Base-by-base conservation (phyloP, 1,284 basidiomycete species). In the Ceratobasidium sp. region DNA sequence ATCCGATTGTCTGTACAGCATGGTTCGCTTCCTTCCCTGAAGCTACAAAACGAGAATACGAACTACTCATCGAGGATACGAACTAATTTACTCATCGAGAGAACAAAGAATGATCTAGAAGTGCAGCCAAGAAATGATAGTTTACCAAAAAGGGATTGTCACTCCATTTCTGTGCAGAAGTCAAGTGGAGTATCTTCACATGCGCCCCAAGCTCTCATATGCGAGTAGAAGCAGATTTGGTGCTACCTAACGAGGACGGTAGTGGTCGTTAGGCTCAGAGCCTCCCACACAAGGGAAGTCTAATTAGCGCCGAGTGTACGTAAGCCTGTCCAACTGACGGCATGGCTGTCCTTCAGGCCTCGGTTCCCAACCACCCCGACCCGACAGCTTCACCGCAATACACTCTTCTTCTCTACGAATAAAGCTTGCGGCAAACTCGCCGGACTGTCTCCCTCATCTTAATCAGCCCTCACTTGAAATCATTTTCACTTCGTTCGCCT, bases 311-410 rank as follows among this genome's bases (percentile, higher is more conserved):
- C 50, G 50, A 20, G 17, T 52, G 33, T 33, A 52, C 50, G 50
- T 52, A 52, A 52, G 6, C 50, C 17, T 6, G 17, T n/a, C 50
- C 50, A 17, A 52, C 50, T 20, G 17, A 52, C 50, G 50, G 50
- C 50, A 52, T 52, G 50, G 50, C 50, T 52, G 50, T 52, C 50
- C 50, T 33, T 4, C 33, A 20, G 50, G 50, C n/a, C n/a, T 52
- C 50, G 50, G 50, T 52, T 52, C 50, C 50, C 50, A 52, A 52
- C 50, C 50, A 52, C 50, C 17, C 50, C 50, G 50, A 52, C 50
- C n/a, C n/a, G 17, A 20, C 50, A 52, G 6, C 50, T 52, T 52
- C 50, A n/a, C 50, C 50, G n/a, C 50, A 33, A 33, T 52, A 52
- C 17, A 13, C 46, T 48, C 46, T 48, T 48, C 46, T 48, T 48